Conservation (phyloP, 1,139 yeast species). For the Protomyces inouyei region DNA sequence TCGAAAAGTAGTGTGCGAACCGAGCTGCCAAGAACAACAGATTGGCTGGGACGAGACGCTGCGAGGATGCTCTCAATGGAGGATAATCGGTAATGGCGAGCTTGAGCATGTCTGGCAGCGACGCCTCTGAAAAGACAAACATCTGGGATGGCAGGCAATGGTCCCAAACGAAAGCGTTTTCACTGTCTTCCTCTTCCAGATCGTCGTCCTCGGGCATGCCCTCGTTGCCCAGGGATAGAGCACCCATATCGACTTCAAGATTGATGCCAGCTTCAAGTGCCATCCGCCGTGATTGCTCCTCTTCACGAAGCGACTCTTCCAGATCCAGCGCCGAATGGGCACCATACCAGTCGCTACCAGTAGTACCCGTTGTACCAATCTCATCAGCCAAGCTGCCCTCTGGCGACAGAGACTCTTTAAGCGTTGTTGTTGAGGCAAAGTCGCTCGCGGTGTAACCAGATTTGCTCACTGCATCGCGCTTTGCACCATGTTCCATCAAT, state of each 20-base stretch:
- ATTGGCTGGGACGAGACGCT: constrained; percentile 46
- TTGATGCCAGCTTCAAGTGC: constrained; percentile 38
- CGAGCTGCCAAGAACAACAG: constrained; percentile 43
- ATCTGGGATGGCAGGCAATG: constrained; percentile 41
- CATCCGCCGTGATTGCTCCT: constrained; percentile 34
- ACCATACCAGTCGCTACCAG: constrained; percentile 38
- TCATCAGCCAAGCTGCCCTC: constrained; percentile 8
- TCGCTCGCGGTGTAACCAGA: constrained; percentile 43
- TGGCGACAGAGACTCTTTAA: constrained; percentile 28
- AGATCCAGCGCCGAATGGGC: constrained; percentile 34
- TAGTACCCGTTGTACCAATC: constrained; percentile 23
- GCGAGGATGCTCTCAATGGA: constrained; percentile 42
- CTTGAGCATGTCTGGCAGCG: constrained; percentile 42
- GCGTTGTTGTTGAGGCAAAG: constrained; percentile 38
- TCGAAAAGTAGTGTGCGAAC: constrained; percentile 43
- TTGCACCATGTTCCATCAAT: constrained; percentile 42
- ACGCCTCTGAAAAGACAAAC: constrained; percentile 42
- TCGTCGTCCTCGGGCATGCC: constrained; percentile 31
- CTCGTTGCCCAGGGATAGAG: constrained; percentile 33
- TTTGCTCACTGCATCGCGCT: constrained; percentile 36
- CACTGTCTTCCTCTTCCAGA: constrained; percentile 29
- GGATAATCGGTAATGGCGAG: constrained; percentile 40
- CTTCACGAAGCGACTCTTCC: constrained; percentile 35
- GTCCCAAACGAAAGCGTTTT: constrained; percentile 41
- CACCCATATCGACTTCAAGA: constrained; percentile 39